Percentiles rank a stretch among this genome's conserved stretches.
phyloP scores from a whole-genome alignment of 2,329 filamentous ascomycete genomes.

The Aspergillus fumigatiaffinis region DNA sequence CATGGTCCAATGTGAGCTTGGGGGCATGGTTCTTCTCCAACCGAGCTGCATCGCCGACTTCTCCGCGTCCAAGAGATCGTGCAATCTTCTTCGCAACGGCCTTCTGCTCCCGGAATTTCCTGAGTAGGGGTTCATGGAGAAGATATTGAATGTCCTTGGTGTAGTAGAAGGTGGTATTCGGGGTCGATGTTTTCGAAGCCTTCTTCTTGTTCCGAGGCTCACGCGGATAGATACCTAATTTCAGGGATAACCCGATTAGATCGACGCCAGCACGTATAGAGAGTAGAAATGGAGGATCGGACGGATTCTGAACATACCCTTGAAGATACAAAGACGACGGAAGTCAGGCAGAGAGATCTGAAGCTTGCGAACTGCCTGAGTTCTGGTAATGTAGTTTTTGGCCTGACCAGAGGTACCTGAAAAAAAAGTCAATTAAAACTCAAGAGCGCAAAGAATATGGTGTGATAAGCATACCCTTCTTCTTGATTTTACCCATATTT shows the following conservation, averaged over 20 bases:
- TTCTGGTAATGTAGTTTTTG: constrained; percentile 98
- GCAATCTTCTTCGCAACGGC: constrained; percentile 96
- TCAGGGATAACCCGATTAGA: constrained; percentile 12
- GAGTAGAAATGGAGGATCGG: neutral
- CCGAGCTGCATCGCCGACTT: constrained; percentile 81
- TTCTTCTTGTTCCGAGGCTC: constrained; percentile 97
- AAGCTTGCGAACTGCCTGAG: constrained; percentile 94
- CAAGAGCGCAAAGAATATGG: neutral
- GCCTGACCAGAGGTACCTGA: constrained; percentile 79
- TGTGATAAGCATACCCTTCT: constrained; percentile 61
- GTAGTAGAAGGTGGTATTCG: constrained; percentile 86
- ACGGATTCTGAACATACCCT: constrained; percentile 51
- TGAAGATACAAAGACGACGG: constrained; percentile 98
- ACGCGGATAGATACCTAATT: constrained; percentile 80
- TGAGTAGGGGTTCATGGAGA: constrained; percentile 88
- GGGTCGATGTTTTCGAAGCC: constrained; percentile 83
- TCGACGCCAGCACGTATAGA: neutral
- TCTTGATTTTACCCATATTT: constrained; percentile 76
- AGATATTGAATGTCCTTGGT: constrained; percentile 98
- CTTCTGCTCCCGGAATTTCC: constrained; percentile 97
- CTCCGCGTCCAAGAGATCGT: constrained; percentile 82
- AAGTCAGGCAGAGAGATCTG: constrained; percentile 97
- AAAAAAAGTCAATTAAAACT: constrained; percentile 2
- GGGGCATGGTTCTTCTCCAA: constrained; percentile 89
- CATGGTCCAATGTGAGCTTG: constrained; percentile 87